Evolutionary conservation across 345 rosid genomes (phyloP), one percentile per base, ranked within the genome.

Genomic region (Kandelia obovata): DNA sequence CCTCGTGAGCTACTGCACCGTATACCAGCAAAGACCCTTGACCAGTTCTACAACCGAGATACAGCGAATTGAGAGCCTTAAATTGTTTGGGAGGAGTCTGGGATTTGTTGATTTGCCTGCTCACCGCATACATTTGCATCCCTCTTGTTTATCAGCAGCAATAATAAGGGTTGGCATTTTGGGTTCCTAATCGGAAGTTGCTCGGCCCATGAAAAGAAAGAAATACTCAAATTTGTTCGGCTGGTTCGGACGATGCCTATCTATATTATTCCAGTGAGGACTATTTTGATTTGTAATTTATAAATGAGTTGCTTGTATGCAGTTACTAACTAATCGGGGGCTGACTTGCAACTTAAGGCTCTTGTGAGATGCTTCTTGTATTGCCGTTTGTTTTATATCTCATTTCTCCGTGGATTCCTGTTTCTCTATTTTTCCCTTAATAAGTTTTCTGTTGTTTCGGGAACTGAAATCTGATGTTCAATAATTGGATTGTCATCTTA

Each of bases 1-100:
- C 99, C 99, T 0, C 96, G 99, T 19, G 98, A 95, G 79, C 96
- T 95, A 71, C 99, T 92, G 71, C 96, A 92, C 66, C 96, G 99
- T 79, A 90, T 95, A 67, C 99, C 99, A 13, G 99, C 96, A 5
- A 95, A 95, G 84, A 90, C 96, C 9, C 89, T 95, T 0, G 99
- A 95, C 62, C 88, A 69, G 55, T 95, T 61, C 84, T 95, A 95
- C 79, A 91, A 88, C 77, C 88, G 96, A 53, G 97, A 94, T 66
- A 74, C 87, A 39, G 61, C 81, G 58, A 84, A 80, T 53, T 87
- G 80, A 82, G 21, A 53, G 32, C 9, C 0, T 6, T 68, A 31
- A 46, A 28, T 68, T 32, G 34, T 63, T 59, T 57, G 56, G 59
- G 67, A 61, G 8, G 72, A 62, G 69, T 27, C 67, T 1, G 28